Conservation (phyloP, 148 eudicot species). For the Rhododendron molle region DNA sequence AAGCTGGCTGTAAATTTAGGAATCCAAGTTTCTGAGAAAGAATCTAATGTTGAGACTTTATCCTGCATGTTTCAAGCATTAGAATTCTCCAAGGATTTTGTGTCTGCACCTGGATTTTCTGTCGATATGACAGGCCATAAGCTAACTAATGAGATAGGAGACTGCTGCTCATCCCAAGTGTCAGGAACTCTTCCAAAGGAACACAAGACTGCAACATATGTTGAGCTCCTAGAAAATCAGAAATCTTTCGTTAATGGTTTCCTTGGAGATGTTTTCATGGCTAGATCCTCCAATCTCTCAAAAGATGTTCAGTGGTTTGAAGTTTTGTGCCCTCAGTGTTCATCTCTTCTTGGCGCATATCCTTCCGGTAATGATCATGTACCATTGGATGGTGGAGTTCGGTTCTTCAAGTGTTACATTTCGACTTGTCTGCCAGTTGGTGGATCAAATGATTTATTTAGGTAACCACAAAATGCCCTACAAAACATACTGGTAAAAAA, state of each 20-base stretch:
- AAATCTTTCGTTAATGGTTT: slow-evolving; percentile 78
- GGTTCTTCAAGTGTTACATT: slow-evolving; percentile 71
- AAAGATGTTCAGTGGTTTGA: slow-evolving; percentile 72
- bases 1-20: slow-evolving; percentile 6
- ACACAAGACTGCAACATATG: slow-evolving; percentile 18
- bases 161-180: slow-evolving; percentile 35
- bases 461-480: slow-evolving; percentile 34
- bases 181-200: slow-evolving; percentile 27
- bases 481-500: neutral
- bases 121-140: neutral
- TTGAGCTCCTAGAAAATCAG: slow-evolving; percentile 51
- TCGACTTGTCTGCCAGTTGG: slow-evolving; percentile 54
- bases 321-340: slow-evolving; percentile 69
- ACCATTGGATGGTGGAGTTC: slow-evolving; percentile 79
- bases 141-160: slow-evolving; percentile 10
- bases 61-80: slow-evolving; percentile 11
- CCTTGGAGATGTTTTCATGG: slow-evolving; percentile 80
- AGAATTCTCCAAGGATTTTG: slow-evolving; percentile 18
- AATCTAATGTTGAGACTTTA: slow-evolving; percentile 11
- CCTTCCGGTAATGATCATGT: slow-evolving; percentile 46
- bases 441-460: slow-evolving; percentile 47
- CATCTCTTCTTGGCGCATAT: slow-evolving; percentile 68
- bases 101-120: slow-evolving; percentile 26
- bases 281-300: slow-evolving; percentile 57
- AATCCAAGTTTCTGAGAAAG: slow-evolving; percentile 4